Base-by-base conservation (phyloP, 495 filamentous ascomycete genomes). In the Neurospora sp. region DNA sequence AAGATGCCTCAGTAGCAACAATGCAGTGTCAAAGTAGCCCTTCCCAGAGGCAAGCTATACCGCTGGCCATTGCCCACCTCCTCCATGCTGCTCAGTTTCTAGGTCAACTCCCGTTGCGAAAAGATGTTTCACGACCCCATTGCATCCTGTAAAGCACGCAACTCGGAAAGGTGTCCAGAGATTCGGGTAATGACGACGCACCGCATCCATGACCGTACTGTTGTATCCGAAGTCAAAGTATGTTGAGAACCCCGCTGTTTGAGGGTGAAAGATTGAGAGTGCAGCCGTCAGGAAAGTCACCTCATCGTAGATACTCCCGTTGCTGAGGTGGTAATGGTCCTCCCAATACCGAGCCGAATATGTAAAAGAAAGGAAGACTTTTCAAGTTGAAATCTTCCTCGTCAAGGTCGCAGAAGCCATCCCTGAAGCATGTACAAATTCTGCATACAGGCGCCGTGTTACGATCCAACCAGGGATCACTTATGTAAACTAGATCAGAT, bases 301-400 rank as follows among this genome's bases (percentile, higher is more conserved):
- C 21, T 48, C 43, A 2, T 9, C 8, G 9, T 54, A 21, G 4
- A 54, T 5, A 24, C 0, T 2, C n/a, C 45, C 45, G 5, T 5
- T 24, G 21, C 45, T 54, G 9, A 11, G 7, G 8, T 9, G 43
- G 17, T 48, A 11, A 21, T 48, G 43, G 0, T 7, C 7, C n/a
- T 10, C 8, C 43, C 43, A 48, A 7, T n/a, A n/a, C 5, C 13
- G 17, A 19, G 7, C 40, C 43, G n/a, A 21, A 48, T 48, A 48
- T 0, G 1, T 0, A 17, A 3, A 3, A 11, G 1, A 48, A 48
- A 24, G n/a, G 7, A 2, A 21, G 1, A 11, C 17, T 21, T 0
- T 21, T 10, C 43, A 10, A 0, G 0, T 0, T 0, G 19, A 1
- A 4, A 0, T 8, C 1, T 45, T 45, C 3, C 0, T 4, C 13